Base-by-base conservation (phyloP, 2,329 filamentous ascomycete genomes). In the Aspergillus sp. region DNA sequence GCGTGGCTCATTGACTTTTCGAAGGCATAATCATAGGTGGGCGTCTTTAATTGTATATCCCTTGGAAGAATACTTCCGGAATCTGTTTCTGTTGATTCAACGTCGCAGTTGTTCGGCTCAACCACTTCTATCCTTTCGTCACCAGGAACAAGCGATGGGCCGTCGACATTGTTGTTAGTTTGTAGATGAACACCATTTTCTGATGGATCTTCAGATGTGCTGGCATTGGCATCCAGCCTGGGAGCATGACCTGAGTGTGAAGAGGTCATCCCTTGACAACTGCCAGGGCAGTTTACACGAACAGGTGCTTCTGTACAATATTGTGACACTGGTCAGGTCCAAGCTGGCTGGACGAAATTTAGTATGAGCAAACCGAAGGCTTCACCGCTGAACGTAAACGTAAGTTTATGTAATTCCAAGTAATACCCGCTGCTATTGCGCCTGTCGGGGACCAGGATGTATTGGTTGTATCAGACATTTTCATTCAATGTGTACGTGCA, bases 1-100 rank as follows among this genome's bases (percentile, higher is more conserved):
- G 91, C 89, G 76, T 97, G 92, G 71, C 90, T 96, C 87, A 97
- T 90, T 72, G 94, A 91, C 70, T 95, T 96, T 78, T 99, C 95
- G 56, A 91, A 91, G 55, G 94, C 89, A 71, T 94, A 92, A 76
- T 97, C 93, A 79, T 96, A 97, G 73, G 92, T 96, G 19, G 93
- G 91, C 8, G 92, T 97, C 73, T 89, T 89, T 59, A 82, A 79
- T 72, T 86, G 83, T 43, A 70, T 72, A 62, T 79, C 79, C 65
- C 77, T 71, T 41, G 76, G 71, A 21, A 79, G 70, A 36, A 78
- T 69, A 25, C 70, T 69, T 13, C 64, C 61, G 3, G 61, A 25
- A 19, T 57, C 50, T 19, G 63, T 45, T 47, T 49, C 53, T 23
- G 25, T 51, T 5, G 62, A 39, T 8, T 50, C 53, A 28, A 62